These are phyloP conservation scores for Beta corolliflora DNA, from an alignment of 179 eudicot genomes.

Conservation along the genomic window DNA sequence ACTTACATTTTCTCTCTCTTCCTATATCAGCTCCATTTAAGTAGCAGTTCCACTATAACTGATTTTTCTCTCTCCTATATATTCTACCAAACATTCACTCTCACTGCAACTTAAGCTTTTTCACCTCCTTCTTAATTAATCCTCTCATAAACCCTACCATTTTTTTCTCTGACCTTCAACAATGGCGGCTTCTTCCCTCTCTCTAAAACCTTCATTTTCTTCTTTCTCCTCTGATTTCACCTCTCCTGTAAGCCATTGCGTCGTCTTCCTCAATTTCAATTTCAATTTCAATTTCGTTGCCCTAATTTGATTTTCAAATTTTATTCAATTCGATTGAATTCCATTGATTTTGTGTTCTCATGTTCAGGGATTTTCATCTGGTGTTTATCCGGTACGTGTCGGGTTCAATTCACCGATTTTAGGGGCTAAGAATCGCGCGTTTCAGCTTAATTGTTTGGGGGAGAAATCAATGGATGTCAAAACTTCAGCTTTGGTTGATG, in stretches of 20 bases:
- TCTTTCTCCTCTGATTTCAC: conserved; percentile 31
- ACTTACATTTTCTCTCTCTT: too few species aligned
- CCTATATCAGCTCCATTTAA: too few species aligned
- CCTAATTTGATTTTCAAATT: not conserved
- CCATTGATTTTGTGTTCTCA: not conserved
- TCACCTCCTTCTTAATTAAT: not conserved
- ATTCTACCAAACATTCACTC: not conserved
- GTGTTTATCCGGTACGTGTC: conserved; percentile 35
- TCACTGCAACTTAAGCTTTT: not conserved
- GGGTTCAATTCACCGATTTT: conserved; percentile 33
- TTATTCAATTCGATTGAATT: not conserved
- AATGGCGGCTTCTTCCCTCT: conserved; percentile 44
- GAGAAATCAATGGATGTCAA: conserved; percentile 66
- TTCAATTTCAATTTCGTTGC: not conserved
- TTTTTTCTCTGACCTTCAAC: not conserved
- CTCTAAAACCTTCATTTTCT: conserved; percentile 24
- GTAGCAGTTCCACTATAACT: too few species aligned
- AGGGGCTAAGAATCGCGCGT: conserved; percentile 23
- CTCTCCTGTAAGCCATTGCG: conserved; percentile 31
- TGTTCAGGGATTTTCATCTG: conserved; percentile 35
- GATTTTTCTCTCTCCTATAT: not conserved
- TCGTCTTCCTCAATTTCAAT: too few species aligned
- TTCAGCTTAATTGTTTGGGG: conserved; percentile 53
- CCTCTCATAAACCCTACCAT: conserved; percentile 28
- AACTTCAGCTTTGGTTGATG: conserved; percentile 49